Evolutionary conservation across 129 eudicot species (phyloP).

Genomic region (Logfia minima): DNA sequence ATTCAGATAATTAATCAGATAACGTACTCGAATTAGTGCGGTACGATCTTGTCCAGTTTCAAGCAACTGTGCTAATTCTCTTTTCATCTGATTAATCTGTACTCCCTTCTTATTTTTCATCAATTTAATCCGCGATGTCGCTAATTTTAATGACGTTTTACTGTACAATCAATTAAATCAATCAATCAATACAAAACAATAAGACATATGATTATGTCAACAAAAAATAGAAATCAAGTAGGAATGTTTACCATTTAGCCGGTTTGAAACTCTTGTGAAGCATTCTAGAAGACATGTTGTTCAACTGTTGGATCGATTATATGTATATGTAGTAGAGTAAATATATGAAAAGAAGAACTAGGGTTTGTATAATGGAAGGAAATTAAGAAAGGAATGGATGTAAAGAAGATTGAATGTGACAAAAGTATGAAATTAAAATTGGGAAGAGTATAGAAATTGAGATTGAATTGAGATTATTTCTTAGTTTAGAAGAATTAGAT

Average conservation of each 20-base stretch:
- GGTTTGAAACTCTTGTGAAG: conserved; percentile 81
- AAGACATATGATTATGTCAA: not conserved
- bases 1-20: not conserved
- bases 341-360: not conserved
- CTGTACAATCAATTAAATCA: conserved; percentile 39
- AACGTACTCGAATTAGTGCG: conserved; percentile 77
- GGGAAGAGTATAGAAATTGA: too few relatives aligned
- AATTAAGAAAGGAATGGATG: conserved; percentile 2
- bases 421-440: too few relatives aligned
- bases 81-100: conserved; percentile 71
- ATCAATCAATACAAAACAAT: not conserved
- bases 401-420: not conserved
- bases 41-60: conserved; percentile 75
- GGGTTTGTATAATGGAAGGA: conserved; percentile 26
- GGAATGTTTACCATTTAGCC: conserved; percentile 59
- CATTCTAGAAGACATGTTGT: conserved; percentile 30
- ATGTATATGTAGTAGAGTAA: not conserved
- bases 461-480: too few relatives aligned
- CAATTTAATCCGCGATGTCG: conserved; percentile 69
- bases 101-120: conserved; percentile 81
- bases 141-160: conserved; percentile 78
- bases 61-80: conserved; percentile 78
- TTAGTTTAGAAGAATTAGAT: too few relatives aligned
- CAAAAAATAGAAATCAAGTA: not conserved
- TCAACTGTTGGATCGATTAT: conserved; percentile 17